Base-by-base conservation (phyloP, 2,329 filamentous ascomycete species). In the Cercospora citrullina region DNA sequence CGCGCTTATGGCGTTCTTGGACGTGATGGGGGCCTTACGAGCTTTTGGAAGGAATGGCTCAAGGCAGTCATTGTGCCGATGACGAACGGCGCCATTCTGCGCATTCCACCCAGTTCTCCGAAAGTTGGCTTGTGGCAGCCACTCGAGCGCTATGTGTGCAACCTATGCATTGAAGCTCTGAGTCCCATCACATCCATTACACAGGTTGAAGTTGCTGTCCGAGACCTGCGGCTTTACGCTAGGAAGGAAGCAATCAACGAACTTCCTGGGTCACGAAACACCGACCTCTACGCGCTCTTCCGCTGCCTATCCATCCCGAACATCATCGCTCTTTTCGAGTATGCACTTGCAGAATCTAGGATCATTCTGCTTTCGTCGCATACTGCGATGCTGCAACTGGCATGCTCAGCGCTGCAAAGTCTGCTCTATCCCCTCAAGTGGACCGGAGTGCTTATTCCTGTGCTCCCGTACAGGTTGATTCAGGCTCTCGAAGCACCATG, bases 21-120 rank as follows among this genome's bases (percentile, higher is more conserved):
- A 36, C 87, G 92, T 70, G 95, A 99, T 77, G 85, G 86, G 12
- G 90, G 89, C 68, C 87, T 96, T 81, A 93, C 94, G 71, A 88
- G 89, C 33, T 98, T 99, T 81, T 99, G 94, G 94, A 98, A 98
- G 80, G 95, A 99, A 79, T 99, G 95, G 95, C 86, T 99, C 59
- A 91, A 93, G 79, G 94, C 94, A 6, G 87, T 98, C 9, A 85
- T 95, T n/a, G 92, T 97, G 23, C 95, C 95, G 30, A 99, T 98
- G 95, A 93, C 90, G 1, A 93, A 96, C 77, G 93, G 94, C 21
- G 89, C 86, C 14, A 85, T 99, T 31, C 82, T 95, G 72, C 87
- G 94, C 66, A 89, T 99, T 7, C 93, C 95, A 6, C 85, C 92
- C 9, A 96, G 91, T 79, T 98, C 94, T 5, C 94, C 95, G 12